These are phyloP conservation scores for Bruguiera hainesii DNA, from an alignment of 441 rosid species.

Conservation along the genomic window DNA sequence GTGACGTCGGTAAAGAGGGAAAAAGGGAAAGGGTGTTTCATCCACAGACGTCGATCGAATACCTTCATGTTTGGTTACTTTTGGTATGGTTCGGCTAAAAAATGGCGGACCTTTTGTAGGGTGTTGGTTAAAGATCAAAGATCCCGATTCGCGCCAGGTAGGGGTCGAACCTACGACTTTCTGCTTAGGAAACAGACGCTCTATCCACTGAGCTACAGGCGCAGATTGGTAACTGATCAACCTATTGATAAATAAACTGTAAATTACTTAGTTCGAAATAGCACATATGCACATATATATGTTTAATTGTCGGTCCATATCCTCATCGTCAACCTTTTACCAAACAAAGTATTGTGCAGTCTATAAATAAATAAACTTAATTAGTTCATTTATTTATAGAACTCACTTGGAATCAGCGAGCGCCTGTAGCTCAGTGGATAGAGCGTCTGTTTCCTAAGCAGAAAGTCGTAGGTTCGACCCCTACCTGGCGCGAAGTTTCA, in stretches of 20 bases:
- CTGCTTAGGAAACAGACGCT: constrained; percentile 77
- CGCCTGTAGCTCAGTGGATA: constrained; percentile 94
- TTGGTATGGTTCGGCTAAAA: background rate
- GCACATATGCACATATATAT: no score
- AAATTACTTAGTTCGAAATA: no score
- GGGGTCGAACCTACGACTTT: constrained; percentile 54
- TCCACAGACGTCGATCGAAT: constrained; percentile 38
- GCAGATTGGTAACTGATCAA: constrained; percentile 15
- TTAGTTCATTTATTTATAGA: no score
- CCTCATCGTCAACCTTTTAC: no score
- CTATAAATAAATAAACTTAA: no score
- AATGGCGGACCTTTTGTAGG: background rate
- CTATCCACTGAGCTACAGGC: constrained; percentile 95
- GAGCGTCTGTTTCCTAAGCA: constrained; percentile 80
- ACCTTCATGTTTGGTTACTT: constrained; percentile 48
- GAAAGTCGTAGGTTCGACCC: constrained; percentile 55
- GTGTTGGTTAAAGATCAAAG: background rate
- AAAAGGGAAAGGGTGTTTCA: constrained; percentile 57
- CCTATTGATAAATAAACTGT: no score
- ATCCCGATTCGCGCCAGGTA: constrained; percentile 32
- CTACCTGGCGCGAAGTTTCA: constrained; percentile 33
- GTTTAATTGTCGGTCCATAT: no score
- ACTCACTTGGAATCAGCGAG: background rate
- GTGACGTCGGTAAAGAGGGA: constrained; percentile 68
- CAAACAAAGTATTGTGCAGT: no score